Conservation (phyloP, 1,284 basidiomycete genomes). For the Puccinia polysora region DNA sequence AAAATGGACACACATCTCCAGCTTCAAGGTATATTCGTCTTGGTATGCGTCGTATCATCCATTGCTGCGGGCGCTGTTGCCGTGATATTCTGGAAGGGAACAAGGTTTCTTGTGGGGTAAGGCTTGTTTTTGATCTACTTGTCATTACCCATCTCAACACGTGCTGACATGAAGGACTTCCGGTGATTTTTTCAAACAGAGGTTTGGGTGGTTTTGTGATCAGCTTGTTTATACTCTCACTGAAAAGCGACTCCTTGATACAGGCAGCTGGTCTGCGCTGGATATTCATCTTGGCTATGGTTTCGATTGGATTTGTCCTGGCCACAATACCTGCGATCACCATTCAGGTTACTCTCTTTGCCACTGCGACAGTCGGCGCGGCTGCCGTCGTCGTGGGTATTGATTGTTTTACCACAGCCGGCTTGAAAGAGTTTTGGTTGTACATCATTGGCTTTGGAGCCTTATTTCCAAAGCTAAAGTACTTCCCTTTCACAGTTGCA, state of each 20-base stretch:
- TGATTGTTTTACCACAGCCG: slow-evolving; percentile 32
- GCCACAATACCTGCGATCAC: slow-evolving; percentile 22
- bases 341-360: slow-evolving; percentile 27
- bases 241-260: slow-evolving; percentile 17
- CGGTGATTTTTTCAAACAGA: neutral
- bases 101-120: slow-evolving; percentile 24
- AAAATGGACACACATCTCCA: too few relatives aligned
- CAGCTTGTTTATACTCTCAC: slow-evolving; percentile 26
- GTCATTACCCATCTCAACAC: too few relatives aligned
- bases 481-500: slow-evolving; percentile 25
- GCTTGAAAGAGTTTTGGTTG: slow-evolving; percentile 42
- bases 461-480: slow-evolving; percentile 10
- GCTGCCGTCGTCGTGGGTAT: slow-evolving; percentile 33
- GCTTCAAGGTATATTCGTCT: slow-evolving; percentile 37
- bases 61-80: slow-evolving; percentile 18
- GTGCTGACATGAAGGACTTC: too few relatives aligned
- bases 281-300: slow-evolving; percentile 24
- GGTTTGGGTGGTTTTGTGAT: slow-evolving; percentile 30
- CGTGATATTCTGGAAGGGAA: slow-evolving; percentile 35
- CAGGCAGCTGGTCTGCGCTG: slow-evolving; percentile 15
- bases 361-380: slow-evolving; percentile 26
- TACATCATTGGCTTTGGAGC: slow-evolving; percentile 35
- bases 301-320: slow-evolving; percentile 22
- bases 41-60: slow-evolving; percentile 19
- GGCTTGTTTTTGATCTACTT: too few relatives aligned